Conservation (phyloP, 768 basidiomycete species). For the Pholiota conissans region DNA sequence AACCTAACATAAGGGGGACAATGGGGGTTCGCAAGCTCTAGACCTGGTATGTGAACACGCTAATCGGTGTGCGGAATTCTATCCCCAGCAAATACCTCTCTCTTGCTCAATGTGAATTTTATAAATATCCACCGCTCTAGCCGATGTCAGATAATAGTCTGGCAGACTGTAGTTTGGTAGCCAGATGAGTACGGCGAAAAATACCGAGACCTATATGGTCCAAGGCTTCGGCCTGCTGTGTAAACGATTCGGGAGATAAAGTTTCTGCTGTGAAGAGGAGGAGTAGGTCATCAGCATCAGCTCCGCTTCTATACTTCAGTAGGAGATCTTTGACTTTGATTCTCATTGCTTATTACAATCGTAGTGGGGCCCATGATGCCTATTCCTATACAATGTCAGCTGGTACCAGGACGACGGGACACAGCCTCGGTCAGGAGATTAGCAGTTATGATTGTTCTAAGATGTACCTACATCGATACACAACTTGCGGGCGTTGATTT, state of each 20-base stretch:
- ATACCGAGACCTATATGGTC: not conserved
- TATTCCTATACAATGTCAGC: slow-evolving; percentile 8
- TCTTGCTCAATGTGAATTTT: not conserved
- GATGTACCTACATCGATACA: not conserved
- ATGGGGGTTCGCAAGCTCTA: not conserved
- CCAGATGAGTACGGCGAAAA: not conserved
- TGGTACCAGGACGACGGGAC: slow-evolving; percentile 19
- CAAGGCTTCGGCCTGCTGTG: not conserved
- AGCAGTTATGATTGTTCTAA: slow-evolving; percentile 13
- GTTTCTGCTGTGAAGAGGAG: not conserved
- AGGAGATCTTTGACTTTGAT: not conserved
- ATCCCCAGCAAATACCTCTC: not conserved
- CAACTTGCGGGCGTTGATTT: slow-evolving; percentile 19
- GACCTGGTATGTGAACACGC: not conserved
- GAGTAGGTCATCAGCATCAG: not conserved
- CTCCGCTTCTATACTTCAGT: not conserved
- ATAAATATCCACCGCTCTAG: slow-evolving; percentile 1
- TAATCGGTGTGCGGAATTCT: not conserved
- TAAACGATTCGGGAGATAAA: not conserved
- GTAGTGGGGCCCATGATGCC: not conserved
- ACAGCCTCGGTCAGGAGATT: slow-evolving; percentile 15
- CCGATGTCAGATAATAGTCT: slow-evolving; percentile 3
- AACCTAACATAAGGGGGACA: not conserved
- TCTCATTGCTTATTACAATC: not conserved
- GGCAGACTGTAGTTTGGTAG: not conserved